These are phyloP conservation scores for Thermothielavioides terrestris DNA, from an alignment of 495 filamentous ascomycete species.

Conservation along the genomic window DNA sequence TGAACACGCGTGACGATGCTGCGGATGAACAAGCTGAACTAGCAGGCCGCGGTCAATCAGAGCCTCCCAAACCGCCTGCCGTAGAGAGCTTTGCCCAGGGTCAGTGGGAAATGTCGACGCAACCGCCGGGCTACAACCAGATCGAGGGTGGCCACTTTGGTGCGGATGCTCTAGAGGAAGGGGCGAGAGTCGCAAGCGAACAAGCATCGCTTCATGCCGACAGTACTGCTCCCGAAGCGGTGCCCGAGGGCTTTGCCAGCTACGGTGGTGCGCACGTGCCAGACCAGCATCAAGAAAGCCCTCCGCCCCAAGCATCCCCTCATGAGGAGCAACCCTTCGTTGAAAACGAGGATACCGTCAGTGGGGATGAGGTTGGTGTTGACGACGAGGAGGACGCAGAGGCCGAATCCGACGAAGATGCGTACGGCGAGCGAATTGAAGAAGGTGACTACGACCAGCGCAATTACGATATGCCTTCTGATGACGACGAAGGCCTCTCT, in stretches of 20 bases:
- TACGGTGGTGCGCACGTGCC: slow-evolving; percentile 13
- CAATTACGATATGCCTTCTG: slow-evolving; percentile 15
- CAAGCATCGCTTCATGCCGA: slow-evolving; percentile 8
- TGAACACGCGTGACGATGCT: slow-evolving; percentile 5
- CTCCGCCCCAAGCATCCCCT: neutral
- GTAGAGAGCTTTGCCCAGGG: slow-evolving; percentile 12
- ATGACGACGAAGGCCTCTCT: slow-evolving; percentile 27
- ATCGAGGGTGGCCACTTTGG: slow-evolving; percentile 23
- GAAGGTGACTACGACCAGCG: slow-evolving; percentile 27
- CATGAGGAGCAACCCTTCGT: slow-evolving; percentile 5
- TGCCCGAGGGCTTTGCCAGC: slow-evolving; percentile 21
- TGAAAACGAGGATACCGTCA: slow-evolving; percentile 5
- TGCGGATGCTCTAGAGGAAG: slow-evolving; percentile 16
- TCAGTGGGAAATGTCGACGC: slow-evolving; percentile 20
- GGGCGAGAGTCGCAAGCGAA: neutral
- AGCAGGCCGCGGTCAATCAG: neutral
- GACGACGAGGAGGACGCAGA: slow-evolving; percentile 17
- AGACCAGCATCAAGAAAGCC: neutral
- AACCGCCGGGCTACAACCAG: slow-evolving; percentile 16
- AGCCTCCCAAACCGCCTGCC: slow-evolving; percentile 1
- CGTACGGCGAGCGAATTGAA: slow-evolving; percentile 20
- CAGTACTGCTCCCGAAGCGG: neutral
- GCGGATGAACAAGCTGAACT: slow-evolving; percentile 7
- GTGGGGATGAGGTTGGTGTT: slow-evolving; percentile 8
- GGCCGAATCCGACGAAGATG: slow-evolving; percentile 17